phyloP scores from a whole-genome alignment of 345 rosid species.

The sweet orange (Citrus sinensis) region DVS_A1.0 CM039164.1:25911501-25912000 shows the following conservation, averaged over 20 bases:
- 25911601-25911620: constrained; percentile 7
- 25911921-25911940: background rate
- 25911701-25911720: too few relatives aligned
- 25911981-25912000: too few relatives aligned
- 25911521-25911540: constrained; percentile 29
- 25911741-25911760: constrained; percentile 6
- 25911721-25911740: constrained; percentile 4
- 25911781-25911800: background rate
- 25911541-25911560: constrained; percentile 20
- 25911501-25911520: constrained; percentile 53
- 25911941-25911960: background rate
- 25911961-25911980: background rate
- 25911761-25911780: background rate
- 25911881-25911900: background rate
- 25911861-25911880: constrained; percentile 2
- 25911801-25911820: background rate
- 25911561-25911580: constrained; percentile 29
- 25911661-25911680: background rate
- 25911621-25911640: constrained; percentile 7
- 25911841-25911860: background rate
- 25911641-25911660: background rate
- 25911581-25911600: background rate
- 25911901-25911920: constrained; percentile 2
- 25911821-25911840: too few relatives aligned
- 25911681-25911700: too few relatives aligned